Conservation (phyloP, 2,329 filamentous ascomycete genomes). For the Calonectria montana region DNA sequence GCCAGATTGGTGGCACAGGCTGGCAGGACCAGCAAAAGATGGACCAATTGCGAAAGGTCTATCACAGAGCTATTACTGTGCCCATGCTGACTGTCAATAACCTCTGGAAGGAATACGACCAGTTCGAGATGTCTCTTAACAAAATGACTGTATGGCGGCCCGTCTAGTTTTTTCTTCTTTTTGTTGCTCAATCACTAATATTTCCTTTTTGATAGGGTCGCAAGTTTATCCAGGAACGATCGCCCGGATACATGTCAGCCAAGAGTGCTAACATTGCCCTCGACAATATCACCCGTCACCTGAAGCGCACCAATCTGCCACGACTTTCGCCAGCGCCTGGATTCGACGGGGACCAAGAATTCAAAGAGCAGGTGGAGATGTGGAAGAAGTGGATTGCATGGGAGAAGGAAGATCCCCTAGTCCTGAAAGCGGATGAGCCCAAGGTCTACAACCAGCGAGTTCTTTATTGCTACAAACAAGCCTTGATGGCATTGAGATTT, state of each 20-base stretch:
- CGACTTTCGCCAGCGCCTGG: conserved; percentile 84
- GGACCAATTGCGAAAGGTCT: conserved; percentile 91
- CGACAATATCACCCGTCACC: conserved; percentile 84
- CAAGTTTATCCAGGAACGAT: conserved; percentile 94
- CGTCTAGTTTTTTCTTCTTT: not conserved
- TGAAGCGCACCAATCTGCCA: conserved; percentile 83
- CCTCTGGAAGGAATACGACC: conserved; percentile 97
- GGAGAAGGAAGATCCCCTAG: conserved; percentile 93
- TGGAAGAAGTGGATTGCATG: conserved; percentile 97
- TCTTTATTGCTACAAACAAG: conserved; percentile 92
- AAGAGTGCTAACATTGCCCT: conserved; percentile 89
- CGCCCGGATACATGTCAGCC: conserved; percentile 95
- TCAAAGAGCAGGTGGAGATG: conserved; percentile 82
- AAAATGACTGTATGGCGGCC: conserved; percentile 79
- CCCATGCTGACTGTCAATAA: conserved; percentile 86
- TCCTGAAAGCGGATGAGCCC: conserved; percentile 84
- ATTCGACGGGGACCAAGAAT: conserved; percentile 89
- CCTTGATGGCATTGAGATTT: conserved; percentile 91
- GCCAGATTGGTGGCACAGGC: conserved; percentile 82
- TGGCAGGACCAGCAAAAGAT: conserved; percentile 99
- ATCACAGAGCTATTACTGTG: conserved; percentile 88
- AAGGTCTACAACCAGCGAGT: conserved; percentile 81
- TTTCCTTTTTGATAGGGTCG: conserved; percentile 74
- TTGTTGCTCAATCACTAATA: conserved; percentile 35
- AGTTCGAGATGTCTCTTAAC: conserved; percentile 94